Percentiles rank a stretch among this genome's conserved stretches.
phyloP scores from a whole-genome alignment of 495 filamentous ascomycete genomes.

The Lentithecium fluviatile region DNA sequence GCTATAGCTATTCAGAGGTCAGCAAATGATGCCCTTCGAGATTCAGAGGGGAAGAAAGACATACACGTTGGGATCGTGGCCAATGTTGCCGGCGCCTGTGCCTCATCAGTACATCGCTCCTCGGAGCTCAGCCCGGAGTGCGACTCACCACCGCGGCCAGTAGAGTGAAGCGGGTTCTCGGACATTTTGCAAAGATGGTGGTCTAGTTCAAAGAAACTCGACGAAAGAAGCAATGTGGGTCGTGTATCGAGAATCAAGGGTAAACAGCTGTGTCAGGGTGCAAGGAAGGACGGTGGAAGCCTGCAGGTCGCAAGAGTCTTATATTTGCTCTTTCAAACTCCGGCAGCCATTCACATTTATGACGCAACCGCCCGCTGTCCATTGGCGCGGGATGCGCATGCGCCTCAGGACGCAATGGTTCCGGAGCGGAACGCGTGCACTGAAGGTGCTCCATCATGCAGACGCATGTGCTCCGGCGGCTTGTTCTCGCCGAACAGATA shows the following conservation, averaged over 20 bases:
- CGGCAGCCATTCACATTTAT: not conserved
- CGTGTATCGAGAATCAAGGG: constrained; percentile 1
- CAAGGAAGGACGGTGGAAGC: not conserved
- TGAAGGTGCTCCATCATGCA: not conserved
- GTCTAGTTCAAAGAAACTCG: not conserved
- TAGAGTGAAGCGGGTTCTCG: constrained; percentile 35
- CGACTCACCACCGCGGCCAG: constrained; percentile 43
- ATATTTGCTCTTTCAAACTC: constrained; percentile 27
- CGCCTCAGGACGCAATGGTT: not conserved
- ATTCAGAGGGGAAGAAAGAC: not conserved
- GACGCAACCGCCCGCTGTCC: constrained; percentile 11
- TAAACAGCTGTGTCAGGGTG: not conserved
- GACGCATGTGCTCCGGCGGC: not conserved
- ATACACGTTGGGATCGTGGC: constrained; percentile 36
- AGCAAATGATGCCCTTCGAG: not conserved
- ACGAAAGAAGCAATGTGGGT: not conserved
- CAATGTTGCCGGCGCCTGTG: constrained; percentile 46
- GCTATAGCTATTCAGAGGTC: constrained; percentile 34
- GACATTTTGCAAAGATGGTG: constrained; percentile 6
- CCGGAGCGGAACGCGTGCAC: not conserved
- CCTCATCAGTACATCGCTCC: not conserved
- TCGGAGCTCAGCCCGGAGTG: not conserved
- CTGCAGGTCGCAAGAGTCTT: constrained; percentile 5
- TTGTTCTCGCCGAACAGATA: not conserved
- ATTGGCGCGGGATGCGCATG: constrained; percentile 23